Conservation (phyloP, 371 early-diverging fungal genomes). For the Rhizomucor pusillus region DNA sequence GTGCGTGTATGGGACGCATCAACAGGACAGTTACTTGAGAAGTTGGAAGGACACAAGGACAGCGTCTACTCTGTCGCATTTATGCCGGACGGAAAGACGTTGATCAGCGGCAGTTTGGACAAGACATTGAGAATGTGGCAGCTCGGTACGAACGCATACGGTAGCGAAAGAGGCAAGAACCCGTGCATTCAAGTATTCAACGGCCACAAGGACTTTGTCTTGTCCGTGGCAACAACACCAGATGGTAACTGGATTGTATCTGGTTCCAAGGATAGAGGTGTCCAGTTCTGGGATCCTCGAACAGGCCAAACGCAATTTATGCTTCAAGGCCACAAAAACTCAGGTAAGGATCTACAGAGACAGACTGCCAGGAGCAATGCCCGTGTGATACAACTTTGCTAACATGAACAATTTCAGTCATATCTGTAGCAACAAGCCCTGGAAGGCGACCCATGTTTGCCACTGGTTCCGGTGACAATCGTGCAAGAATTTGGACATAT, state of each 20-base stretch:
- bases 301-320: conserved; percentile 81
- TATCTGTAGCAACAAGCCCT: conserved; percentile 88
- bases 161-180: conserved; percentile 21
- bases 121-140: conserved; percentile 95
- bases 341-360: conserved; percentile 50
- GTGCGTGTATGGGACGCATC: conserved; percentile 89
- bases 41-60: conserved; percentile 93
- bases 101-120: conserved; percentile 94
- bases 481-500: conserved; percentile 91
- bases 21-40: conserved; percentile 79
- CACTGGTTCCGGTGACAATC: conserved; percentile 94
- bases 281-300: conserved; percentile 93
- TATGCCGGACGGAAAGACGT: conserved; percentile 85
- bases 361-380: background rate
- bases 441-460: conserved; percentile 80
- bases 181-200: conserved; percentile 56
- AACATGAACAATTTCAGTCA: conserved; percentile 51
- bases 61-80: conserved; percentile 96
- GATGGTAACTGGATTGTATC: conserved; percentile 93
- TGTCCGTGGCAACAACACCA: conserved; percentile 92
- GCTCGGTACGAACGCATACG: conserved; percentile 35
- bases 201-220: conserved; percentile 91
- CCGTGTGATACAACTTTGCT: no score
- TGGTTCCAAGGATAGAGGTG: conserved; percentile 93
- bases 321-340: conserved; percentile 97